phyloP scores from a whole-genome alignment of 2,329 filamentous ascomycete species.

The Beauveria sp. region DNA sequence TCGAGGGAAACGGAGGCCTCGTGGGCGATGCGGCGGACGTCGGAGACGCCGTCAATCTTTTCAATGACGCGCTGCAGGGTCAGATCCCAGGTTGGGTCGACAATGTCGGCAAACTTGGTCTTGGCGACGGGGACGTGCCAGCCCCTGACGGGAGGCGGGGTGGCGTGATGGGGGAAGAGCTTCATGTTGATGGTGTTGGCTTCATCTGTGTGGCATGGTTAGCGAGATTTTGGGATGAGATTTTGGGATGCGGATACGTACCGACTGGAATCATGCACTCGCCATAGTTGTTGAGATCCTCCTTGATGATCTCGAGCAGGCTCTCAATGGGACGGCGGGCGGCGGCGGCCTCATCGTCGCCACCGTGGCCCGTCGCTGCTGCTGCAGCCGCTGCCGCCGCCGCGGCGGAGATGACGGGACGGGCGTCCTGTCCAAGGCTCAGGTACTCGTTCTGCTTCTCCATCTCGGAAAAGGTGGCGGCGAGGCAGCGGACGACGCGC shows the following conservation, averaged over 20 bases:
- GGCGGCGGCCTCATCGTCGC: slow-evolving; percentile 28
- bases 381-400: slow-evolving; percentile 28
- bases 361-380: slow-evolving; percentile 16
- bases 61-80: slow-evolving; percentile 73
- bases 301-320: slow-evolving; percentile 69
- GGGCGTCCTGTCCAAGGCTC: slow-evolving; percentile 47
- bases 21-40: slow-evolving; percentile 78
- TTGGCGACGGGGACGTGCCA: slow-evolving; percentile 86
- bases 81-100: slow-evolving; percentile 65
- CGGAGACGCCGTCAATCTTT: slow-evolving; percentile 84
- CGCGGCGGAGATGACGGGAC: slow-evolving; percentile 22
- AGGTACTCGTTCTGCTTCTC: slow-evolving; percentile 88
- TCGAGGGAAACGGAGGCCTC: slow-evolving; percentile 80
- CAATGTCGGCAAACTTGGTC: slow-evolving; percentile 55
- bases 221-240: neutral
- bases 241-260: slow-evolving; percentile 32
- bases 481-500: slow-evolving; percentile 77
- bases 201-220: slow-evolving; percentile 52
- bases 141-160: slow-evolving; percentile 68
- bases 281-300: slow-evolving; percentile 93
- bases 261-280: slow-evolving; percentile 98
- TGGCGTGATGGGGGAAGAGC: slow-evolving; percentile 74
- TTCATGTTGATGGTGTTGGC: slow-evolving; percentile 95
- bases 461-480: slow-evolving; percentile 76
- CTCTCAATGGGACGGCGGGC: slow-evolving; percentile 67